Evolutionary conservation across 78 protist genomes (phyloP).

Genomic region (Dictyostelium firmibasis): DNA sequence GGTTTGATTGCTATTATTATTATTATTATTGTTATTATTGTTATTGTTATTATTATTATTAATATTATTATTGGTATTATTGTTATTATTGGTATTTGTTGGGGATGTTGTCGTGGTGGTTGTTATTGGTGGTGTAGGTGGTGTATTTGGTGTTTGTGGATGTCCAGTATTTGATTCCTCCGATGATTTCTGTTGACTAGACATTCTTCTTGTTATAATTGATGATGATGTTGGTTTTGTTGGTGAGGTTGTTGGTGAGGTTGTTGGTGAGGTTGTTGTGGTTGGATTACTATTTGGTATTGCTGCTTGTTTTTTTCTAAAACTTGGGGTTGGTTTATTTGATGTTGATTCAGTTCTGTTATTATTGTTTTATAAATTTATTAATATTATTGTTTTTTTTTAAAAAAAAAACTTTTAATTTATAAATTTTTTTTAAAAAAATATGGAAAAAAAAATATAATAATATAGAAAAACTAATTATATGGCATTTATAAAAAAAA

Average conservation of each 20-base stretch:
- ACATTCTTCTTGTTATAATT: neutral
- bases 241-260: neutral
- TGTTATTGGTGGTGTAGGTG: neutral
- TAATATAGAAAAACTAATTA: neutral
- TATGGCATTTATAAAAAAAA: neutral
- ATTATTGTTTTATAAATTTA: neutral
- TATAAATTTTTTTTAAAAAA: neutral
- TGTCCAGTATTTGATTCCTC: neutral
- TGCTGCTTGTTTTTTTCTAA: neutral
- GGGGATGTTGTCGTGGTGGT: neutral
- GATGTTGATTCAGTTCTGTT: neutral
- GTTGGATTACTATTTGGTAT: neutral
- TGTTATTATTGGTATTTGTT: neutral
- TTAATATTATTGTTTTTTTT: neutral
- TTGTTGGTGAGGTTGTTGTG: slow-evolving; percentile 4
- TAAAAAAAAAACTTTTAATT: neutral
- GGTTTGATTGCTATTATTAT: neutral
- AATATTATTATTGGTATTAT: neutral
- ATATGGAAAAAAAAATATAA: neutral
- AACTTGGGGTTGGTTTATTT: neutral
- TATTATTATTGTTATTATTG: neutral
- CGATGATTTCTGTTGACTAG: neutral
- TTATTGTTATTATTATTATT: neutral
- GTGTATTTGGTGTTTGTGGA: neutral
- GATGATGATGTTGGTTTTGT: neutral